Conservation (phyloP, 495 filamentous ascomycete genomes). For the Trichocladium uniseriatum region DNA sequence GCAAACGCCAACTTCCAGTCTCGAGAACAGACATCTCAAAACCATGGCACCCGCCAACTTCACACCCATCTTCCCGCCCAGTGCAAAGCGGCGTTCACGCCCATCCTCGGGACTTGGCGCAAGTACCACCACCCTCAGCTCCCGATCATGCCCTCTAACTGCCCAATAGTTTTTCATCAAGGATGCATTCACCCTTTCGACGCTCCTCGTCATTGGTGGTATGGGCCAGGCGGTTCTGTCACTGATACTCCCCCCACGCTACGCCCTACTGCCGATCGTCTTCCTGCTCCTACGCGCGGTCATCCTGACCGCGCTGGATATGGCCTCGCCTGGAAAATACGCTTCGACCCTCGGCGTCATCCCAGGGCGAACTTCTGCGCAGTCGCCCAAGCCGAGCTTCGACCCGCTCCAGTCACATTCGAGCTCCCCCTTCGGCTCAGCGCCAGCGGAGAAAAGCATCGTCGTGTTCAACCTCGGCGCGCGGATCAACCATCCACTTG, state of each 20-base stretch:
- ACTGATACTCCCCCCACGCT: constrained; percentile 29
- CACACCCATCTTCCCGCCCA: background rate
- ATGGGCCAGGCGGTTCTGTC: constrained; percentile 30
- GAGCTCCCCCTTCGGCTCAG: background rate
- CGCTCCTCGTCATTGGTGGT: constrained; percentile 39
- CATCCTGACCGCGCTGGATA: constrained; percentile 17
- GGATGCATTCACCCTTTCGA: constrained; percentile 27
- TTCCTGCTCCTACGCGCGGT: constrained; percentile 27
- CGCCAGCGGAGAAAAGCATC: constrained; percentile 1
- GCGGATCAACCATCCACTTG: constrained; percentile 26
- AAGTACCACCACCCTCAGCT: background rate
- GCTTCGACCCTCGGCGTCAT: background rate
- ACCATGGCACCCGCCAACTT: background rate
- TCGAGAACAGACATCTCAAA: no score
- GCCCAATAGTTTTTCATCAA: no score
- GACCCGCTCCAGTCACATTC: constrained; percentile 3
- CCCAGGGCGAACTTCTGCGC: constrained; percentile 4
- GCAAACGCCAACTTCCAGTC: no score
- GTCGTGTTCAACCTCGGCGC: constrained; percentile 22
- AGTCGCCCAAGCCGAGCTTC: constrained; percentile 4
- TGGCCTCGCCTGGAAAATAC: background rate
- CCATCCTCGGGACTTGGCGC: background rate
- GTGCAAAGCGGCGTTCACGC: background rate
- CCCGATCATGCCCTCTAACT: background rate
- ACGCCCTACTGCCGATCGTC: constrained; percentile 28